phyloP scores from a whole-genome alignment of 495 filamentous ascomycete genomes.

The Clavariopsis aquatica region DNA sequence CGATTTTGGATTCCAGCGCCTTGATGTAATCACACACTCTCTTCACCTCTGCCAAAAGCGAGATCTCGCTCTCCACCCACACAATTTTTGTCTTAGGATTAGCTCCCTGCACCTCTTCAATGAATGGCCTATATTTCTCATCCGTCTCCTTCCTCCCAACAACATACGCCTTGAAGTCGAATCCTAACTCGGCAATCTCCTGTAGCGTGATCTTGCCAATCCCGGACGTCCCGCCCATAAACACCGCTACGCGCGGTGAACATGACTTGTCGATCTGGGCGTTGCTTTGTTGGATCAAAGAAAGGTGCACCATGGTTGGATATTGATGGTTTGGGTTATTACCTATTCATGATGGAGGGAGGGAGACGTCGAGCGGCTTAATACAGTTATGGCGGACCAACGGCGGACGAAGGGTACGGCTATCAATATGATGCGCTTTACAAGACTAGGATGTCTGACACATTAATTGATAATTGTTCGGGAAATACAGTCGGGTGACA shows the following conservation, averaged over 20 bases:
- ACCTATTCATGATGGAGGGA: no score
- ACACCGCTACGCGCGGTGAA: constrained; percentile 45
- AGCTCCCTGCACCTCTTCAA: constrained; percentile 39
- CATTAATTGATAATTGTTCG: no score
- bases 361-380: no score
- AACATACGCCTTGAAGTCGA: constrained; percentile 41
- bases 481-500: no score
- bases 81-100: constrained; percentile 47
- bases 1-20: constrained; percentile 40
- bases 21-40: constrained; percentile 44
- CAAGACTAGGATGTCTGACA: no score
- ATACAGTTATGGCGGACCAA: no score
- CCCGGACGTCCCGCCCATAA: constrained; percentile 48
- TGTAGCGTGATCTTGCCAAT: constrained; percentile 45
- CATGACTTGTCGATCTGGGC: constrained; percentile 45
- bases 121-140: constrained; percentile 36
- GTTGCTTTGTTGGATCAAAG: no score
- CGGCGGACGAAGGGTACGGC: no score
- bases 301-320: no score
- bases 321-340: no score
- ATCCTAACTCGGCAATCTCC: constrained; percentile 39
- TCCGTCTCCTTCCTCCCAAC: constrained; percentile 43
- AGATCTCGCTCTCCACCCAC: constrained; percentile 45
- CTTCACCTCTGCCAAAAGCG: constrained; percentile 44
- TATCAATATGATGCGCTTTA: no score